Evolutionary conservation across 2,329 filamentous ascomycete species (phyloP).

Genomic region (Alternaria sp.): DNA sequence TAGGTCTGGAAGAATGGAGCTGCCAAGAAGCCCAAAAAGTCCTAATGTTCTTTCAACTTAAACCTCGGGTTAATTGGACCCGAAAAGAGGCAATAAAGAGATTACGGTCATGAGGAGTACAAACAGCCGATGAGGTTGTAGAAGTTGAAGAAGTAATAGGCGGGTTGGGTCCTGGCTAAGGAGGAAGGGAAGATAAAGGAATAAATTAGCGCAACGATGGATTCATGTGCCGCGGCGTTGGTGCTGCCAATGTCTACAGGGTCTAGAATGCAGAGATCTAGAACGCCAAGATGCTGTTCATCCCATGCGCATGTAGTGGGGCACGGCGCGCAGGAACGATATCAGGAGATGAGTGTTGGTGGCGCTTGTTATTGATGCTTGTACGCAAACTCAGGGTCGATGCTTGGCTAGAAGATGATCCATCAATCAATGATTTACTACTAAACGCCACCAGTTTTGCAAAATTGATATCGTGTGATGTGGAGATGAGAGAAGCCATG

Average conservation of each 20-base stretch:
- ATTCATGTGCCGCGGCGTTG: not conserved
- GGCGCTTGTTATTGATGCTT: not conserved
- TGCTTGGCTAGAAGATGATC: not conserved
- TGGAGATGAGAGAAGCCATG: not conserved
- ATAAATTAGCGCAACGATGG: not conserved
- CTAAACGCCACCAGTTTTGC: not conserved
- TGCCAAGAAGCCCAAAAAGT: too few species aligned
- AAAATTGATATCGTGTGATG: not conserved
- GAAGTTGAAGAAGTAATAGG: not conserved
- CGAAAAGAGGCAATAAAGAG: too few species aligned
- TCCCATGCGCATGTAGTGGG: not conserved
- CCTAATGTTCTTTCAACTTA: too few species aligned
- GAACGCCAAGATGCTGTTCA: not conserved
- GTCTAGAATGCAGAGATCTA: not conserved
- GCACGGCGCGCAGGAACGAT: not conserved
- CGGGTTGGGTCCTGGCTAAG: too few species aligned
- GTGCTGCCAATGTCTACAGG: not conserved
- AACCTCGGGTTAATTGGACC: too few species aligned
- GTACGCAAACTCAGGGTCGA: not conserved
- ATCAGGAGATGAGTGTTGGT: not conserved
- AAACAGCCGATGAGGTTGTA: not conserved
- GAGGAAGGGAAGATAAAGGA: not conserved
- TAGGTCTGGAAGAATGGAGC: too few species aligned
- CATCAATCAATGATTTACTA: slow-evolving; percentile 2
- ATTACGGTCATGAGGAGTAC: not conserved